Conservation (phyloP, 1,284 basidiomycete genomes). For the Apiotrichum sp. region DNA sequence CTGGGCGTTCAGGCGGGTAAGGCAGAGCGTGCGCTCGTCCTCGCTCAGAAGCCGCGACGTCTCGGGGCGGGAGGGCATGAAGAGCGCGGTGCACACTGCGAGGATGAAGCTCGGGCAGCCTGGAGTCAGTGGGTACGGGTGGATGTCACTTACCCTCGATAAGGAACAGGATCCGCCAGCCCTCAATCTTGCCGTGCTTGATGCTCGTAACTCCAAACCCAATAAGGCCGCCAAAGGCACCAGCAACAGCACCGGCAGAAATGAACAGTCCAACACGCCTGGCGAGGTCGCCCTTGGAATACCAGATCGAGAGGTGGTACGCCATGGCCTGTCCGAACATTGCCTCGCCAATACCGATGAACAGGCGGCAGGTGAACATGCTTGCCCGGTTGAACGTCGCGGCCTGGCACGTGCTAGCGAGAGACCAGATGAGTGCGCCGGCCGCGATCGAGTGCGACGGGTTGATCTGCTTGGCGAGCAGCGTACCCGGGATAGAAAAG, state of each 20-base stretch:
- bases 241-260: slow-evolving; percentile 43
- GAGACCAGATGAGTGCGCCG: slow-evolving; percentile 47
- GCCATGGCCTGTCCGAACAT: slow-evolving; percentile 44
- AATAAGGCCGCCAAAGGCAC: slow-evolving; percentile 46
- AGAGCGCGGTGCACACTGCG: slow-evolving; percentile 58
- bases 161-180: slow-evolving; percentile 41
- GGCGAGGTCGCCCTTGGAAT: slow-evolving; percentile 47
- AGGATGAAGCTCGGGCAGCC: slow-evolving; percentile 55
- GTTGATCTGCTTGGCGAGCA: slow-evolving; percentile 38
- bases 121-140: too few relatives aligned
- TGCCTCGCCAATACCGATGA: slow-evolving; percentile 46
- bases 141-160: slow-evolving; percentile 51
- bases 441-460: slow-evolving; percentile 44
- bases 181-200: slow-evolving; percentile 24
- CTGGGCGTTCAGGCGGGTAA: slow-evolving; percentile 67
- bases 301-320: slow-evolving; percentile 37
- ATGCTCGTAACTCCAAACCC: slow-evolving; percentile 43
- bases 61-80: slow-evolving; percentile 72
- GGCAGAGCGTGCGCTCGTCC: slow-evolving; percentile 63
- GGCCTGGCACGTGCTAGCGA: slow-evolving; percentile 47
- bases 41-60: slow-evolving; percentile 64
- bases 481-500: slow-evolving; percentile 40
- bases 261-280: slow-evolving; percentile 50
- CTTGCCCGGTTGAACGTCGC: slow-evolving; percentile 39
- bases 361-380: slow-evolving; percentile 44